Base-by-base conservation (phyloP, 1,284 basidiomycete species). In the Ganoderma boninense region DNA sequence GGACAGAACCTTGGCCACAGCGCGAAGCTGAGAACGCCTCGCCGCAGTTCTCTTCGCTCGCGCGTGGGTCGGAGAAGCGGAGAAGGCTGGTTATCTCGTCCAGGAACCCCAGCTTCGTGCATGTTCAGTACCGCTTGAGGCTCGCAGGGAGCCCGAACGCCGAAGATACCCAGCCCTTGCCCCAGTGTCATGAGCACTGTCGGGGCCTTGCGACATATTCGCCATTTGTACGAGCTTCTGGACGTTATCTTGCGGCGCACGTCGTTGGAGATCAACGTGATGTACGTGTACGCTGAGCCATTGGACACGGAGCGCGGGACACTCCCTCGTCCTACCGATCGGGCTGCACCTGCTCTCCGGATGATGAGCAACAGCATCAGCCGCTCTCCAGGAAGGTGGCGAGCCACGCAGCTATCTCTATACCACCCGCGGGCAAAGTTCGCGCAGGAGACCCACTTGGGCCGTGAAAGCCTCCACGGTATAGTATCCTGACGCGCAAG, bases 371-470 rank as follows among this genome's bases (percentile, higher is more conserved):
- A 3, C 32, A 32, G 32, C 32, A 32, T 54, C 49, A 57, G 20
- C 56, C 26, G 56, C 26, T 18, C 16, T 32, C 32, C 56, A 32
- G 56, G 20, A 57, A 35, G 32, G 56, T 29, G 32, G 56, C 32
- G 56, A 35, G 56, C 16, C 20, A 18, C 32, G 32, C 56, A 57
- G 32, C 56, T 32, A 35, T 35, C 56, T 32, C 16, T 32, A 40
- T 60, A 60, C 38, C 57, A n/a, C 35, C 35, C 35, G 8, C 35
- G 57, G 57, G 32, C 32, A 60, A 35, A 60, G 57, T 60, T 60
- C 32, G 57, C 35, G 20, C 35, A 40, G 38, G 20, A 20, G 38
- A 35, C 57, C 57, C 57, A 60, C 57, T 60, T 38, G 10, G 57
- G 57, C 20, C 38, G 35, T 32, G 11, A 35, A 35, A 10, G 11